Conservation (phyloP, 2,329 filamentous ascomycete species). For the Beauveria medogensis region DNA sequence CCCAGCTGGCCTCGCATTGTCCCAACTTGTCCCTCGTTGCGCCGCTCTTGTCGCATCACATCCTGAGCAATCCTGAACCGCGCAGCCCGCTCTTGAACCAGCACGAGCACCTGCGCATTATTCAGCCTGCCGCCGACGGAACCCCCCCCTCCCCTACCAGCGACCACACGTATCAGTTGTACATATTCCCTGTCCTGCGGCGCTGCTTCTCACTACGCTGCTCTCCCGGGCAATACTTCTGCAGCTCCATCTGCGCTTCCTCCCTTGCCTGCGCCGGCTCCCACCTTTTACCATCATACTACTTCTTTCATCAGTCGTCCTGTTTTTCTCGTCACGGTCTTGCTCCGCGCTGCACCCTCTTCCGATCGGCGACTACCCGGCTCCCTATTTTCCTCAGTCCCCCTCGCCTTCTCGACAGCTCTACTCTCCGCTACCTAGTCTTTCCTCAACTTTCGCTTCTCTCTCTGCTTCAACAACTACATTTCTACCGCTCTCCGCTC, state of each 20-base stretch:
- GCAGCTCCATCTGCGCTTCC: neutral
- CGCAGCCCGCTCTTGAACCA: neutral
- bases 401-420: neutral
- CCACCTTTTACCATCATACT: neutral
- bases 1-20: neutral
- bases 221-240: neutral
- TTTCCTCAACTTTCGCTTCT: neutral
- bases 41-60: neutral
- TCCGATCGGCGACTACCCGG: slow-evolving; percentile 1
- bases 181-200: slow-evolving; percentile 1
- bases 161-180: neutral
- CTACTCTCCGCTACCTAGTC: neutral
- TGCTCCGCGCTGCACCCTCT: neutral
- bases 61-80: neutral
- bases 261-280: neutral
- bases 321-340: slow-evolving; percentile 2
- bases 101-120: neutral
- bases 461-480: neutral
- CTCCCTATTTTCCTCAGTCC: neutral
- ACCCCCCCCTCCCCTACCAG: neutral
- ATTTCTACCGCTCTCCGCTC: neutral
- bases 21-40: neutral
- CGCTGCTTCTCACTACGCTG: neutral
- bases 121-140: neutral
- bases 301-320: neutral